These are phyloP conservation scores for Populus tremula DNA, from an alignment of 345 rosid species.

Conservation along the genomic window DNA sequence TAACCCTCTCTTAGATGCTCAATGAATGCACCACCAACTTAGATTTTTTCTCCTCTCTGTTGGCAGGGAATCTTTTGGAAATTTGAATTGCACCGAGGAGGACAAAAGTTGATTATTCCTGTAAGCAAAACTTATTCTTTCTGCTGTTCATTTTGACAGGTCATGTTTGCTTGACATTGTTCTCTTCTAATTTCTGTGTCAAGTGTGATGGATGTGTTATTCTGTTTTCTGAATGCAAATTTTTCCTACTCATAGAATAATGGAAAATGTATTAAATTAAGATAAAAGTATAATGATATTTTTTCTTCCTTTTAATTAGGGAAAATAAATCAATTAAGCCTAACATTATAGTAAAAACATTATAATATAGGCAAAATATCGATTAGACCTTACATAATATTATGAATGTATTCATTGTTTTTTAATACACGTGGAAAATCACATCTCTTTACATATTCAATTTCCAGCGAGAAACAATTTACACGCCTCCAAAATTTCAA, in stretches of 20 bases:
- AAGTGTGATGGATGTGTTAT: background rate
- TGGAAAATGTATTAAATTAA: too few species aligned
- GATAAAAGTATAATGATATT: too few species aligned
- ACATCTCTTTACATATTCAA: background rate
- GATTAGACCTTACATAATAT: background rate
- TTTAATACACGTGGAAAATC: background rate
- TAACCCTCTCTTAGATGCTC: background rate
- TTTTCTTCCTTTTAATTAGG: background rate
- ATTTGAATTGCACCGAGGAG: conserved; percentile 78
- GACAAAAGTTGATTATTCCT: conserved; percentile 84
- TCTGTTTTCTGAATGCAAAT: background rate
- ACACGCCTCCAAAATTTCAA: background rate
- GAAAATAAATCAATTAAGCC: background rate
- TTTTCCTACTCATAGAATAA: background rate
- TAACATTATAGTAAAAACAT: too few species aligned
- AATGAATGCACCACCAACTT: background rate
- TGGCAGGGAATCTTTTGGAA: conserved; percentile 87
- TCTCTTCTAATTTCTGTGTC: background rate
- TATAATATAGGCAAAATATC: background rate
- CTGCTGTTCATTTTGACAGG: conserved; percentile 8
- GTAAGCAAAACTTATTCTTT: conserved; percentile 47
- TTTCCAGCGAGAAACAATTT: background rate
- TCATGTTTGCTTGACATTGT: background rate
- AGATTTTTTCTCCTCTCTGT: background rate
- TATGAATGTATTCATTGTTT: too few species aligned